Evolutionary conservation across 2,329 filamentous ascomycete species (phyloP).

Genomic region (Blastomyces gilchristii): DNA sequence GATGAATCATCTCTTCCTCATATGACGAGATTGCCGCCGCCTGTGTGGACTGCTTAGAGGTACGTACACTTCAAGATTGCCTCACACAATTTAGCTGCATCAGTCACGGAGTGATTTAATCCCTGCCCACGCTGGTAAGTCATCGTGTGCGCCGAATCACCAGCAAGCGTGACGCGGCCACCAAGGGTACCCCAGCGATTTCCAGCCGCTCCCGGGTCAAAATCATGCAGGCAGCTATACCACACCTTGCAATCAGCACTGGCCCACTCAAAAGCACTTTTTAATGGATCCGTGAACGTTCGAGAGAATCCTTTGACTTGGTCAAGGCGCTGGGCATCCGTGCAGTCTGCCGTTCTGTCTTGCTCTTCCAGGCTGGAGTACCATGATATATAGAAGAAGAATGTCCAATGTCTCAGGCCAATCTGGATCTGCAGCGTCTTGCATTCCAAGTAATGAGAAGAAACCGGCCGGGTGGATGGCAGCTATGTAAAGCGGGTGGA

Average conservation of each 20-base stretch:
- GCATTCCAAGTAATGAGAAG: conserved; percentile 38
- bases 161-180: conserved; percentile 19
- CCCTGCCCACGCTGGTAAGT: conserved; percentile 21
- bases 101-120: conserved; percentile 20
- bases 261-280: conserved; percentile 20
- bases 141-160: conserved; percentile 21
- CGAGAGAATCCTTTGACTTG: conserved; percentile 18
- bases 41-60: conserved; percentile 10
- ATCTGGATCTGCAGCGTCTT: conserved; percentile 18
- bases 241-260: conserved; percentile 14
- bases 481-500: conserved; percentile 38
- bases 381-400: conserved; percentile 21
- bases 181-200: conserved; percentile 19
- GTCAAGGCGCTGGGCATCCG: conserved; percentile 16
- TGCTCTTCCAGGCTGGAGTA: conserved; percentile 11
- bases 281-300: conserved; percentile 18
- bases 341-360: conserved; percentile 5
- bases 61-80: conserved; percentile 14
- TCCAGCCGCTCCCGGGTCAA: conserved; percentile 18
- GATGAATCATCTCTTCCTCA: conserved; percentile 31
- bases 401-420: conserved; percentile 22
- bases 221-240: conserved; percentile 16
- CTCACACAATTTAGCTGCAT: conserved; percentile 18
- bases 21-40: conserved; percentile 19
- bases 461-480: conserved; percentile 36